Base-by-base conservation (phyloP, 2,329 filamentous ascomycete species). In the Teratosphaeria viscida region DNA sequence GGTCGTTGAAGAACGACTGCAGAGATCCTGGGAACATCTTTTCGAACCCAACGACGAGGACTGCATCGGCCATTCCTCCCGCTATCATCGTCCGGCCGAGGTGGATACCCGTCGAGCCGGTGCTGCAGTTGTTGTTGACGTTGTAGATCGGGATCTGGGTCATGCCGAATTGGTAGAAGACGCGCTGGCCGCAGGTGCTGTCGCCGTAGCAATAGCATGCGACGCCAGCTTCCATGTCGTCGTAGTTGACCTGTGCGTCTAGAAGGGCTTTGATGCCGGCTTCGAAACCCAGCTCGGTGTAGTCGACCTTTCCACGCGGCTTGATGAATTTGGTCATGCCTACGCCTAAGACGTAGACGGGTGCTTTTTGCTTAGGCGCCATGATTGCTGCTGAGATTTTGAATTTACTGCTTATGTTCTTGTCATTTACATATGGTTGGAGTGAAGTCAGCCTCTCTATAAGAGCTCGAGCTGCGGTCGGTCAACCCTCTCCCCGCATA, bases 281-380 rank as follows among this genome's bases (percentile, higher is more conserved):
- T 76, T 96, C 92, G 74, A 92, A 96, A 59, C 92, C 92, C 27
- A 96, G 85, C 73, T 96, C 92, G 7, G 90, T 90, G 78, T 96
- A 96, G 78, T 96, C 91, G 65, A 95, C 89, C 74, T 92, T 92
- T 73, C 90, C 90, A 59, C 92, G 85, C 52, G 92, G 92, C 80
- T 96, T 96, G 83, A 96, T 92, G 83, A 97, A 97, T 77, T 95
- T 95, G 78, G 92, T 97, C 90, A 97, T 94, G 78, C 92, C 92
- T 67, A 97, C 94, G 79, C 92, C 92, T 62, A 97, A 85, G 72
- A 97, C 89, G 81, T 97, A 97, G 23, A 55, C 53, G 34, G 53
- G 55, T 23, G 79, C 76, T 59, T 72, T 71, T 70, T 74, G 66
- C 66, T 81, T 80, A n/a, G 61, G 57, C 12, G 63, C 59, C 64